phyloP scores from a whole-genome alignment of 2,329 filamentous ascomycete species.

The Aotearoamyces nothofagi region DNA sequence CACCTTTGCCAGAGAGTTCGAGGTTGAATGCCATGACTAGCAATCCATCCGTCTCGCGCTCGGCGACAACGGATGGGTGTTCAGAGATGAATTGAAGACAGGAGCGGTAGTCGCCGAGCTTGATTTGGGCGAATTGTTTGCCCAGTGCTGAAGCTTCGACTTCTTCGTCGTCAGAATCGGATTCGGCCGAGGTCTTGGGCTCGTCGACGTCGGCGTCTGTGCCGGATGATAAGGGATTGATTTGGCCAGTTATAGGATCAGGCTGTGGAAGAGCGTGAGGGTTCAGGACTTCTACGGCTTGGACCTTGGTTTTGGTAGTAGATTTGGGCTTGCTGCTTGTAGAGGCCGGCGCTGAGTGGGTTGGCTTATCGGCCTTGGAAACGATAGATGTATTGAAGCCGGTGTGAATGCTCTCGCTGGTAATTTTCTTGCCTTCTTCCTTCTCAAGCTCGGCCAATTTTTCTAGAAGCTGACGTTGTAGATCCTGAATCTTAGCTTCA shows the following conservation, averaged over 20 bases:
- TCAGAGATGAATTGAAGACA: slow-evolving; percentile 64
- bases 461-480: slow-evolving; percentile 59
- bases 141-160: slow-evolving; percentile 63
- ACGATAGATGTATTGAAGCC: slow-evolving; percentile 85
- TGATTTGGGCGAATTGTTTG: slow-evolving; percentile 71
- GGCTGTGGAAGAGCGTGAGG: slow-evolving; percentile 32
- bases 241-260: slow-evolving; percentile 20
- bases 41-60: slow-evolving; percentile 81
- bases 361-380: slow-evolving; percentile 35
- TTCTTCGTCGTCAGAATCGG: slow-evolving; percentile 53
- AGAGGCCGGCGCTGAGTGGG: slow-evolving; percentile 9
- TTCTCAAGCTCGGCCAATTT: slow-evolving; percentile 74
- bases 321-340: slow-evolving; percentile 16
- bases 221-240: slow-evolving; percentile 34
- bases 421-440: slow-evolving; percentile 80
- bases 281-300: slow-evolving; percentile 62
- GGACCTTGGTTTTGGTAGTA: slow-evolving; percentile 28
- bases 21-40: slow-evolving; percentile 85
- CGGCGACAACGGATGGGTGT: slow-evolving; percentile 64
- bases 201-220: slow-evolving; percentile 48
- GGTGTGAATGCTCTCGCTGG: slow-evolving; percentile 74
- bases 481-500: slow-evolving; percentile 56
- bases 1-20: slow-evolving; percentile 60
- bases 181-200: slow-evolving; percentile 26
- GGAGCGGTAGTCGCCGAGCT: slow-evolving; percentile 54